Evolutionary conservation across 441 rosid species (phyloP).

Genomic region (Adansonia madagascariensis): DNA sequence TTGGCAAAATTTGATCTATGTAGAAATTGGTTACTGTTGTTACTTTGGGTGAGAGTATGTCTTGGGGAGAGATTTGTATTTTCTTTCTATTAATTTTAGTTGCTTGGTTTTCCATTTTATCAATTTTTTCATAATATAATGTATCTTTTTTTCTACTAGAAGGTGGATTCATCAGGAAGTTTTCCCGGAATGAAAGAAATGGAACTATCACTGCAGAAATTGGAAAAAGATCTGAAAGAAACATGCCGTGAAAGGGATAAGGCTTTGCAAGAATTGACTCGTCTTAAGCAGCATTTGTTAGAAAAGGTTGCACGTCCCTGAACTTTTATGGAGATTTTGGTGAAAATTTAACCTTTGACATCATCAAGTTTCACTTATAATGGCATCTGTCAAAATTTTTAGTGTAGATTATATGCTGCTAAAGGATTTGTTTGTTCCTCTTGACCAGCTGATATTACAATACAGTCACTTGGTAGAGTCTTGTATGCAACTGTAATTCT

Average conservation of each 20-base stretch:
- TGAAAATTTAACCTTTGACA: slow-evolving; percentile 1
- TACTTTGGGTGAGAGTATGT: not conserved
- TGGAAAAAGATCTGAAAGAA: slow-evolving; percentile 72
- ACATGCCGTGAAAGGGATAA: slow-evolving; percentile 68
- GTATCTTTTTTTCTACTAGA: slow-evolving; percentile 34
- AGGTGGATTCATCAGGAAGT: slow-evolving; percentile 43
- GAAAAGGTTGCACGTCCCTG: slow-evolving; percentile 67
- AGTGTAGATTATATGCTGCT: not conserved
- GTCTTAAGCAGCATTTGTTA: slow-evolving; percentile 91
- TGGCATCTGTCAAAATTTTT: slow-evolving; percentile 9
- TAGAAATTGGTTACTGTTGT: not conserved
- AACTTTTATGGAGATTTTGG: slow-evolving; percentile 19
- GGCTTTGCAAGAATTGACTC: slow-evolving; percentile 71
- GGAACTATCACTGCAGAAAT: slow-evolving; percentile 60
- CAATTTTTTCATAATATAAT: not conserved
- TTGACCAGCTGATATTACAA: slow-evolving; percentile 16
- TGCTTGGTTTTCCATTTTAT: not conserved
- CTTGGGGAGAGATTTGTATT: not conserved
- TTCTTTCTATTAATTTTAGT: not conserved
- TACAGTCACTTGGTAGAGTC: slow-evolving; percentile 9
- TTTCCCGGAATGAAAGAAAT: slow-evolving; percentile 64
- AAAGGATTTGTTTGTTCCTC: not conserved
- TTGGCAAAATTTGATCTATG: not conserved
- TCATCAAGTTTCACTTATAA: slow-evolving; percentile 15
- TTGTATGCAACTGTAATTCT: not conserved